These are phyloP conservation scores for Silene vulgaris DNA, from an alignment of 179 eudicot species.

Conservation along the genomic window DNA sequence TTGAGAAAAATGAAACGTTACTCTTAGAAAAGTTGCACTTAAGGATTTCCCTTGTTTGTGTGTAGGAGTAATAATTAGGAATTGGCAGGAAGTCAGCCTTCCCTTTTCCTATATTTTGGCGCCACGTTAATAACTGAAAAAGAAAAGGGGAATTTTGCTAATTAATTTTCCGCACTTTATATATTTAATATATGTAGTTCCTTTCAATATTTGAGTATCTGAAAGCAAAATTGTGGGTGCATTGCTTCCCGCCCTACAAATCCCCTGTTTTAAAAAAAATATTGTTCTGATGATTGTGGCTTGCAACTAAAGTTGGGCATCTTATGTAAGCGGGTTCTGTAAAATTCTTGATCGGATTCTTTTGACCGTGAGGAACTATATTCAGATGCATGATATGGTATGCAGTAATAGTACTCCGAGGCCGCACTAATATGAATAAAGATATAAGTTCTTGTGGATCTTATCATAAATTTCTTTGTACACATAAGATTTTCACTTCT, in stretches of 20 bases:
- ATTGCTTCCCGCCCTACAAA: background rate
- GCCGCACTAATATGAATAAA: background rate
- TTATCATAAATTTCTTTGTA: slow-evolving; percentile 3
- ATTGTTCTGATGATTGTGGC: background rate
- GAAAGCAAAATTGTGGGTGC: background rate
- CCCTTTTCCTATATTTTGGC: background rate
- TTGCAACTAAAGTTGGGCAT: background rate
- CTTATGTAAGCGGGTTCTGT: background rate
- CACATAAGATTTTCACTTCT: background rate
- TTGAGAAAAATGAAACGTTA: background rate
- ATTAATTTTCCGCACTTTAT: background rate
- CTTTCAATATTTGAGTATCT: background rate
- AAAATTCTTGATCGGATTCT: background rate
- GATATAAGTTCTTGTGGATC: background rate
- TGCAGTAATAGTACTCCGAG: background rate
- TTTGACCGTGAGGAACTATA: background rate
- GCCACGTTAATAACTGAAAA: background rate
- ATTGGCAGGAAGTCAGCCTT: background rate
- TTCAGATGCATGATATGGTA: background rate
- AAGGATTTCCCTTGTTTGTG: background rate
- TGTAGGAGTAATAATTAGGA: background rate
- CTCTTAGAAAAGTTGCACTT: background rate
- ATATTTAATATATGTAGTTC: background rate
- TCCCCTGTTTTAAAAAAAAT: background rate
- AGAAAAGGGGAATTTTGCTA: background rate